Base-by-base conservation (phyloP, 1,284 basidiomycete genomes). In the Ceratobasidium papillatum region DNA sequence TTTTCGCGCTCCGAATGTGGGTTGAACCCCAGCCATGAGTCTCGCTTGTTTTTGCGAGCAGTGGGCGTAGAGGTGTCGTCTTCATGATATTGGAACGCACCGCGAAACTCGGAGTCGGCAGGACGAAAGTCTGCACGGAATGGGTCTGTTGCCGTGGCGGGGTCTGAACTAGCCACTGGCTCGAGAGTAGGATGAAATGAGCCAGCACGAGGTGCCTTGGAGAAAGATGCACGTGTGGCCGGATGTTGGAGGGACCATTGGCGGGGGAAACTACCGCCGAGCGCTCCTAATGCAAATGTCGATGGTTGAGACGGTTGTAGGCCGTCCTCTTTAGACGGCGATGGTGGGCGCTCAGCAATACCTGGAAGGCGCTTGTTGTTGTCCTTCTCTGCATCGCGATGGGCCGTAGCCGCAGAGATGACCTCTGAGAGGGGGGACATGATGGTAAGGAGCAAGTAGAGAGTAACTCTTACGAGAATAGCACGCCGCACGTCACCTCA, bases 101-200 rank as follows among this genome's bases (percentile, higher is more conserved):
- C 65, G 19, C 51, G 51, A 38, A 69, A 69, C 41, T 69, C 65
- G n/a, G 65, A 69, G 30, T 69, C 51, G 1, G 65, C 51, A 12
- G 49, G 65, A 43, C 65, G 65, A 56, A 69, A 69, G 36, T 69
- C 65, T 38, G 65, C 65, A 19, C 65, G 51, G 36, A 69, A 69
- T 69, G 65, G 65, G 45, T 69, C 65, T 12, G 65, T 69, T 27
- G 65, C 65, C 12, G 52, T 43, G 25, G 65, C 34, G 36, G 52
- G 51, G 25, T 56, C 65, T 0, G 51, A 30, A n/a, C 65, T 69
- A 14, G 3, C 36, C 9, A 41, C 65, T 9, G 64, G 32, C 25
- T 38, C 64, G 17, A 66, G 64, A 8, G 41, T 58, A 4, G 65
- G 65, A 45, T 69, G 65, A 25, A 25, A 30, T 9, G 51, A 54